Evolutionary conservation across 192 early-diverging fungal genomes (phyloP).

Genomic region (Allomyces macrogynus): DNA sequence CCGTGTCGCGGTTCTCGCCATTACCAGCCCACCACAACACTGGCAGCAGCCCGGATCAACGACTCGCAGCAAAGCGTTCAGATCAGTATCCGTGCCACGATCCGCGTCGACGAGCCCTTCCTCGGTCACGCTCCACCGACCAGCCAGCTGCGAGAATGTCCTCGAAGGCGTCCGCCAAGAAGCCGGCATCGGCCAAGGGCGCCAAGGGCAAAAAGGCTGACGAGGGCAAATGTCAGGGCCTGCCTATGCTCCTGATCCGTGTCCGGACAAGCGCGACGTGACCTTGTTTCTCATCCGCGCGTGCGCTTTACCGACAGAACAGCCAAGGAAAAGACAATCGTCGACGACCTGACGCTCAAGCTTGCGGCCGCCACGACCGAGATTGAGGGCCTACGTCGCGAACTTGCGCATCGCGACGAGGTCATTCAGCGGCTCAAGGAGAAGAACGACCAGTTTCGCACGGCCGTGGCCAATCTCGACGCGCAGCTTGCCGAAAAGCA

Average conservation of each 20-base stretch:
- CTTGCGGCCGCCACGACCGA: background rate
- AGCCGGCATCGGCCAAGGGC: too few species aligned
- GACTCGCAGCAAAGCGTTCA: too few species aligned
- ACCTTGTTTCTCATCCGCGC: too few species aligned
- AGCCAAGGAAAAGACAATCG: background rate
- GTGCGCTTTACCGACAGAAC: background rate
- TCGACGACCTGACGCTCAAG: background rate
- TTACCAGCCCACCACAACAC: too few species aligned
- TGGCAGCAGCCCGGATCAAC: too few species aligned
- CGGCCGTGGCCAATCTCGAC: background rate
- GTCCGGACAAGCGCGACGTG: too few species aligned
- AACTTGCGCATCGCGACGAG: background rate
- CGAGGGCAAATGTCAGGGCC: background rate
- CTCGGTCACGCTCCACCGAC: too few species aligned
- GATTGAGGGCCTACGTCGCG: background rate
- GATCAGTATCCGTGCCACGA: too few species aligned
- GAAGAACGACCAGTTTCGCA: background rate
- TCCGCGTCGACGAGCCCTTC: too few species aligned
- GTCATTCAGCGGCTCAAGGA: background rate
- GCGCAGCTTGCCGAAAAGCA: background rate
- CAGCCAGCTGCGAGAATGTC: too few species aligned
- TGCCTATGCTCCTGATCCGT: background rate
- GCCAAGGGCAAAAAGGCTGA: background rate
- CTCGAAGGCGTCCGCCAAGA: too few species aligned
- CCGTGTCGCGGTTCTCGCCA: too few species aligned